Evolutionary conservation across 164 flowering plant species (phyloP).

Genomic region (Sextonia rubra): DNA sequence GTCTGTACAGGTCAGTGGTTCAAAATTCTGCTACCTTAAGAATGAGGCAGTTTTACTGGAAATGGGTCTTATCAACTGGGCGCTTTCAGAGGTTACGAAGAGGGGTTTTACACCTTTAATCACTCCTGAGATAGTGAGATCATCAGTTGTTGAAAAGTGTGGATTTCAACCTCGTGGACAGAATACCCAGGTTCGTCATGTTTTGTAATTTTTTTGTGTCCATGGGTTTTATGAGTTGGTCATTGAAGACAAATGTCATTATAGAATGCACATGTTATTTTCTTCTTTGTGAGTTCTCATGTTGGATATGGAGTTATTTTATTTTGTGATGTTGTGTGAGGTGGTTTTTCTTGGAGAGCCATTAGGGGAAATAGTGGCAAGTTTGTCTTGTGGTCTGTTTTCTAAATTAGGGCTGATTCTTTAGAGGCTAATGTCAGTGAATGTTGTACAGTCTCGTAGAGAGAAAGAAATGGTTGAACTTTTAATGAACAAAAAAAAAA

Average conservation of each 20-base stretch:
- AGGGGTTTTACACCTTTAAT: conserved; percentile 76
- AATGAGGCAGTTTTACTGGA: conserved; percentile 93
- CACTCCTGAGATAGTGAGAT: conserved; percentile 88
- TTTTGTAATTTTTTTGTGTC: neutral
- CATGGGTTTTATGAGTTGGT: neutral
- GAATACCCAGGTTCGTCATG: conserved; percentile 73
- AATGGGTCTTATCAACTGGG: conserved; percentile 87
- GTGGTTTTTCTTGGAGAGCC: too few relatives aligned
- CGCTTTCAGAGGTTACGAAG: conserved; percentile 75
- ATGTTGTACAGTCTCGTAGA: too few relatives aligned
- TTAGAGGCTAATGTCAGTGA: too few relatives aligned
- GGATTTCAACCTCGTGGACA: conserved; percentile 97
- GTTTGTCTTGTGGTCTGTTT: too few relatives aligned
- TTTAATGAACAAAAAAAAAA: too few relatives aligned
- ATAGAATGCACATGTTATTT: too few relatives aligned
- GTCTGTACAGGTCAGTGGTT: conserved; percentile 77
- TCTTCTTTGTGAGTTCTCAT: too few relatives aligned
- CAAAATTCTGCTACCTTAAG: conserved; percentile 92
- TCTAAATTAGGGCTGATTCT: too few relatives aligned
- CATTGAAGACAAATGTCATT: neutral
- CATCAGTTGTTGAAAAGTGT: conserved; percentile 86
- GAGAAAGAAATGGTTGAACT: too few relatives aligned
- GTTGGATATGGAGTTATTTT: too few relatives aligned
- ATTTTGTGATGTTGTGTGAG: too few relatives aligned
- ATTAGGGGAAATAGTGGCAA: too few relatives aligned